Evolutionary conservation across 371 early-diverging fungal species (phyloP).

Genomic region (Zopfochytrium polystomum): DNA sequence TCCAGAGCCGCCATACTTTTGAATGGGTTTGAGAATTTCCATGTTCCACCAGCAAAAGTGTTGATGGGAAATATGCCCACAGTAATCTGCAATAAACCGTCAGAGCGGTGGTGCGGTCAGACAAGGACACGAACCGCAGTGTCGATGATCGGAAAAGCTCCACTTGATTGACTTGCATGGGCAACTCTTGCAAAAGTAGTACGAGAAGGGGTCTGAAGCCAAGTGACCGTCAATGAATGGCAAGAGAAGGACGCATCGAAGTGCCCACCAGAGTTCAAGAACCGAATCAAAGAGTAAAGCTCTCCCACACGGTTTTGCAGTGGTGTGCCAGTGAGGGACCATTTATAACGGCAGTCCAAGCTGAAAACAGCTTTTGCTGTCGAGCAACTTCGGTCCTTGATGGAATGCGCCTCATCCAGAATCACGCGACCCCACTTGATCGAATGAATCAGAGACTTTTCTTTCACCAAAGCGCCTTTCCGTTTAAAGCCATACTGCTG

Average conservation of each 20-base stretch:
- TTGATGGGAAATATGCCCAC: constrained; percentile 63
- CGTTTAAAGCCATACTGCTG: constrained; percentile 63
- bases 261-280: constrained; percentile 48
- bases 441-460: constrained; percentile 67
- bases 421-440: constrained; percentile 84
- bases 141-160: constrained; percentile 63
- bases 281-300: constrained; percentile 93
- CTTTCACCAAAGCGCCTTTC: constrained; percentile 58
- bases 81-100: constrained; percentile 35
- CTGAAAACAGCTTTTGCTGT: constrained; percentile 86
- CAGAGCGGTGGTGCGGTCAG: too few relatives aligned
- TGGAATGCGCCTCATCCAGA: constrained; percentile 93
- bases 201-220: constrained; percentile 57
- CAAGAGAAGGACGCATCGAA: too few relatives aligned
- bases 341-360: constrained; percentile 69
- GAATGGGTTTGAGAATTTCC: constrained; percentile 91
- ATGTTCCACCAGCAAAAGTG: constrained; percentile 97
- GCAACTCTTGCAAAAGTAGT: constrained; percentile 88
- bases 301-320: constrained; percentile 93
- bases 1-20: constrained; percentile 65
- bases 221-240: too few relatives aligned
- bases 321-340: constrained; percentile 96
- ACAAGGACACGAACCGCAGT: constrained; percentile 52
- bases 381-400: constrained; percentile 89
- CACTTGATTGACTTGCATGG: constrained; percentile 77